These are phyloP conservation scores for Saccharomyces pastorianus DNA, from an alignment of 1,139 yeast genomes.

Conservation along the genomic window DNA sequence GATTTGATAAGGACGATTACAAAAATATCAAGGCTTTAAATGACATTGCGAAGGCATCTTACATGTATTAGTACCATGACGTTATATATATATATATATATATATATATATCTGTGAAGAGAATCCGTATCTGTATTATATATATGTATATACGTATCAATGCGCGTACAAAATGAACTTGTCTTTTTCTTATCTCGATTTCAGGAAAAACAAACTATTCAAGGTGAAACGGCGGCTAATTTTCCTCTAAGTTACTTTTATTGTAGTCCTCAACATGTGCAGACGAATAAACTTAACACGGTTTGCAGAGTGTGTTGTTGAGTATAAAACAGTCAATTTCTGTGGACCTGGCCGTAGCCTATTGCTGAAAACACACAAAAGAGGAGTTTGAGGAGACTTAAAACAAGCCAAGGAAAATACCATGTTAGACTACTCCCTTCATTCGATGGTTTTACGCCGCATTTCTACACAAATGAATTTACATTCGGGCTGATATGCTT, in stretches of 20 bases:
- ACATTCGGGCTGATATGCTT: neutral
- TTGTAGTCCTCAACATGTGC: neutral
- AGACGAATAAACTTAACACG: too few relatives aligned
- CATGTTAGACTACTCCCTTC: constrained; percentile 3
- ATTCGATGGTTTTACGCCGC: neutral
- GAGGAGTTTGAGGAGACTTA: neutral
- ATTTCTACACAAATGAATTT: neutral
- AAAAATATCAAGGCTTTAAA: constrained; percentile 20
- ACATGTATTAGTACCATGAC: neutral
- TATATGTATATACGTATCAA: neutral
- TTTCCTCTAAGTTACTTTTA: neutral
- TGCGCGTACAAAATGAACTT: neutral
- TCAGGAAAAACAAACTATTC: neutral
- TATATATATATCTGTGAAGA: neutral
- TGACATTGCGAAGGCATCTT: constrained; percentile 7
- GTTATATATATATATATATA: neutral
- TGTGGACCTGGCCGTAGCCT: neutral
- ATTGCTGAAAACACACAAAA: neutral
- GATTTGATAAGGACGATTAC: constrained; percentile 13
- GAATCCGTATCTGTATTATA: too few relatives aligned
- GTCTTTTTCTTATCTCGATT: neutral
- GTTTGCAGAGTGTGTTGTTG: neutral
- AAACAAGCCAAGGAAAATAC: neutral
- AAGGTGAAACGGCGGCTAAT: neutral
- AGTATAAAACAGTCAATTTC: neutral